Evolutionary conservation across 2,329 filamentous ascomycete species (phyloP).

Genomic region (Phialemoniopsis sp.): DNA sequence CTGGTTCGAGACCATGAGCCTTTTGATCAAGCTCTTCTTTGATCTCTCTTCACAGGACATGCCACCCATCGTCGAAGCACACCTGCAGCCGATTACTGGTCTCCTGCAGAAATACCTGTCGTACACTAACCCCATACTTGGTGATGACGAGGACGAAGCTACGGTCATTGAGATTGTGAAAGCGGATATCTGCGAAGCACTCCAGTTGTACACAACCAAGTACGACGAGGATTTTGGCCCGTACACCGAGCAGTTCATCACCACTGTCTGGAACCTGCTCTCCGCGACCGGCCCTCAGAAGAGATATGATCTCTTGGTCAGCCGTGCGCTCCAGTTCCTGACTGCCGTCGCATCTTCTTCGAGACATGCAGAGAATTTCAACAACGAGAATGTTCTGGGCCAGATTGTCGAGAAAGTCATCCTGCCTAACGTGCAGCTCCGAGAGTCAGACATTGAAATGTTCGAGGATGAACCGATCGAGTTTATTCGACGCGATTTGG

Average conservation of each 20-base stretch:
- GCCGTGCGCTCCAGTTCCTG: constrained; percentile 90
- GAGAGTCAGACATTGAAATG: constrained; percentile 90
- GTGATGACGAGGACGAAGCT: constrained; percentile 88
- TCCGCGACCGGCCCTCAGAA: constrained; percentile 82
- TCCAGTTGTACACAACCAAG: constrained; percentile 90
- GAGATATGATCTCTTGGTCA: constrained; percentile 92
- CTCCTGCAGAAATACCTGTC: constrained; percentile 90
- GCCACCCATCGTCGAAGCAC: constrained; percentile 89
- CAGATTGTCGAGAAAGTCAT: constrained; percentile 96
- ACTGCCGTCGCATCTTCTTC: constrained; percentile 79
- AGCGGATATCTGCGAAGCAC: constrained; percentile 85
- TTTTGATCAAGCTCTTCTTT: constrained; percentile 89
- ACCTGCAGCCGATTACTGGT: constrained; percentile 70
- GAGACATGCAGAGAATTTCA: constrained; percentile 80
- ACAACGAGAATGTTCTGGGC: constrained; percentile 71
- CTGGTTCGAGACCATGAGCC: constrained; percentile 80
- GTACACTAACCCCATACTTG: constrained; percentile 79
- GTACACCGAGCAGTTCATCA: constrained; percentile 79
- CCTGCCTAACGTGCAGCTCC: constrained; percentile 83
- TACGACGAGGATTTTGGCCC: constrained; percentile 90
- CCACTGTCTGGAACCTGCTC: constrained; percentile 85
- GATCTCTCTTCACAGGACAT: constrained; percentile 98
- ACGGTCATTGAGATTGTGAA: constrained; percentile 83
- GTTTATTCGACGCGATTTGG: constrained; percentile 90
- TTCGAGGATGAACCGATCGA: constrained; percentile 99